phyloP scores from a whole-genome alignment of 2,329 filamentous ascomycete genomes.

The Dendryphion nanum region DNA sequence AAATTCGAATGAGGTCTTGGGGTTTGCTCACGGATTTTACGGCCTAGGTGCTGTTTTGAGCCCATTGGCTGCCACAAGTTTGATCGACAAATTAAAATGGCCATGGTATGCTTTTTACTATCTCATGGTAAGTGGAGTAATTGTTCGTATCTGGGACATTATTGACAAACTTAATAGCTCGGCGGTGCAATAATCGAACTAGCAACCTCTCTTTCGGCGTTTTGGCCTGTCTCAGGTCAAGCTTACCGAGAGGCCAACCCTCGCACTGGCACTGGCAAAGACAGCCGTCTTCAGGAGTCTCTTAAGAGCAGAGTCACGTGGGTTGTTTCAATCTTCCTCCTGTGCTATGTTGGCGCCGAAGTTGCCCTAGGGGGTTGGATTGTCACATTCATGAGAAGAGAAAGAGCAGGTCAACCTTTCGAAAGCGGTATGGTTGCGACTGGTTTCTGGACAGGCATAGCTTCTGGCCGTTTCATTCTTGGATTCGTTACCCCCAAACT shows the following conservation, averaged over 20 bases:
- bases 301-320: constrained; percentile 61
- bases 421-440: constrained; percentile 73
- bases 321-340: constrained; percentile 69
- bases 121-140: constrained; percentile 57
- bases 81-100: constrained; percentile 62
- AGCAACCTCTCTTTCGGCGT: constrained; percentile 51
- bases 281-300: constrained; percentile 53
- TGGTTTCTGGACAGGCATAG: constrained; percentile 82
- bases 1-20: constrained; percentile 70
- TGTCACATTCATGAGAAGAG: constrained; percentile 80
- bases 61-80: constrained; percentile 69
- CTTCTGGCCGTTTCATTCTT: constrained; percentile 67
- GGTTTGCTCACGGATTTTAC: constrained; percentile 70
- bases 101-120: constrained; percentile 77
- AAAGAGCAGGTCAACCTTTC: constrained; percentile 60
- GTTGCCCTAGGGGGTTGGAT: constrained; percentile 79
- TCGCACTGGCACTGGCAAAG: constrained; percentile 42
- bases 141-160: neutral
- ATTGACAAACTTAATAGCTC: constrained; percentile 37
- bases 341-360: constrained; percentile 78
- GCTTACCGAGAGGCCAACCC: constrained; percentile 56
- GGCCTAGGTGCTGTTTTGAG: constrained; percentile 68
- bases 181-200: constrained; percentile 58
- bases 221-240: constrained; percentile 62
- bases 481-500: constrained; percentile 74